Evolutionary conservation across 2,329 filamentous ascomycete species (phyloP).

Genomic region (Lasiodiplodia gonubiensis): DNA sequence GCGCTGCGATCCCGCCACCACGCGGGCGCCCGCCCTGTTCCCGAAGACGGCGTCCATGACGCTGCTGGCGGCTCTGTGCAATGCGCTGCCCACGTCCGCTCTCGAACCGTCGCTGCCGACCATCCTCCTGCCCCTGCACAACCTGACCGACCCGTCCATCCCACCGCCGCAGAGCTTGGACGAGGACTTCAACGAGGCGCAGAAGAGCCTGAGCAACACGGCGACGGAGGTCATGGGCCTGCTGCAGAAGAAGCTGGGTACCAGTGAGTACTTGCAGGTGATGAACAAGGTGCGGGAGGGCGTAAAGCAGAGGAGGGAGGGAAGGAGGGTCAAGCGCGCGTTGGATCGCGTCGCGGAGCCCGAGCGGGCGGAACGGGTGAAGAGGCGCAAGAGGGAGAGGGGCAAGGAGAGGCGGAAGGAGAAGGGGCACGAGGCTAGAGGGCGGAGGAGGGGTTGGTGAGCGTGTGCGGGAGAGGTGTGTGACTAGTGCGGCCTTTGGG

Average conservation of each 20-base stretch:
- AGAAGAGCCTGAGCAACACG: conserved; percentile 73
- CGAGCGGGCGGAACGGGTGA: conserved; percentile 76
- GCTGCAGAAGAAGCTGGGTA: conserved; percentile 86
- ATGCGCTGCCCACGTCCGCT: conserved; percentile 62
- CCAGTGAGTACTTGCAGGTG: conserved; percentile 75
- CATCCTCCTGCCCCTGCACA: conserved; percentile 73
- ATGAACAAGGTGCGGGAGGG: conserved; percentile 74
- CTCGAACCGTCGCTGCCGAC: conserved; percentile 68
- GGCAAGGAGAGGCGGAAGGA: conserved; percentile 66
- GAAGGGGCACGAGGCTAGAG: conserved; percentile 74
- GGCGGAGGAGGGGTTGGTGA: conserved; percentile 70
- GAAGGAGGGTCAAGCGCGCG: conserved; percentile 81
- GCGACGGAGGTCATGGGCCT: conserved; percentile 78
- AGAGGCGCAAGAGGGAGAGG: conserved; percentile 79
- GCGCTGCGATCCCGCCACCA: conserved; percentile 71
- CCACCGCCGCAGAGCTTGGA: conserved; percentile 69
- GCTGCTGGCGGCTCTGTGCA: conserved; percentile 72
- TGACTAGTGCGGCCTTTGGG: background rate
- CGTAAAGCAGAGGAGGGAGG: conserved; percentile 73
- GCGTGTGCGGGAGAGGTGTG: background rate
- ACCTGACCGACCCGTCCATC: conserved; percentile 78
- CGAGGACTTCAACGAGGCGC: conserved; percentile 69
- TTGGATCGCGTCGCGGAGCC: conserved; percentile 86
- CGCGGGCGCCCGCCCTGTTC: conserved; percentile 65
- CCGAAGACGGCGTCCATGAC: conserved; percentile 78